These are phyloP conservation scores for Penicillium sp. DNA, from an alignment of 2,329 filamentous ascomycete species.

Conservation along the genomic window DNA sequence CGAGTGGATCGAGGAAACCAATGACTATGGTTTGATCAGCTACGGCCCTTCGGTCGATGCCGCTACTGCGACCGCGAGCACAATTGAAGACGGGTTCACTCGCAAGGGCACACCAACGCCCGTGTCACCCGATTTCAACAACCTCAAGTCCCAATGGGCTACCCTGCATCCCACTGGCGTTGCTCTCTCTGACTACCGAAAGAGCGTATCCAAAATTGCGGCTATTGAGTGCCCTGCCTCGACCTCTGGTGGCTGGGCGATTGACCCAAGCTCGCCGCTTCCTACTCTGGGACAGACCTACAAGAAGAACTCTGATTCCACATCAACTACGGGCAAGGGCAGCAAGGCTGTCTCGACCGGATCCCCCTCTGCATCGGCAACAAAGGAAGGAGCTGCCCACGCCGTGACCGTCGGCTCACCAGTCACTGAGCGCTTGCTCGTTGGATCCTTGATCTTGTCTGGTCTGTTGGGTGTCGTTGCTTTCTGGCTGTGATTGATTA, in stretches of 20 bases:
- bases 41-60: constrained; percentile 64
- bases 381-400: constrained; percentile 2
- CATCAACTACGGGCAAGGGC: constrained; percentile 8
- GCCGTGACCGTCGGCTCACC: constrained; percentile 13
- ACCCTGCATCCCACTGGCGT: constrained; percentile 69
- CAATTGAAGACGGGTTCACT: constrained; percentile 64
- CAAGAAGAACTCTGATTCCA: constrained; percentile 15
- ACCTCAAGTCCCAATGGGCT: constrained; percentile 74
- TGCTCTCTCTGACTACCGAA: constrained; percentile 63
- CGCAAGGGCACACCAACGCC: constrained; percentile 72
- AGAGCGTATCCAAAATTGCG: constrained; percentile 55
- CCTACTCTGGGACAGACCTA: constrained; percentile 64
- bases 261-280: constrained; percentile 67
- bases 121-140: constrained; percentile 72
- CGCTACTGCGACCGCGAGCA: constrained; percentile 54
- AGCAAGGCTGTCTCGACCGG: constrained; percentile 9
- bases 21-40: constrained; percentile 76
- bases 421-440: constrained; percentile 18
- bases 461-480: constrained; percentile 22
- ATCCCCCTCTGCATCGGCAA: constrained; percentile 1
- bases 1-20: constrained; percentile 84
- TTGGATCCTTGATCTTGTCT: constrained; percentile 22
- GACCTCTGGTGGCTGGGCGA: constrained; percentile 68
- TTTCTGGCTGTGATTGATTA: constrained; percentile 23
- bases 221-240: constrained; percentile 69